Conservation (phyloP, 352 stramenopile genomes). For the Thalassiosira sp. region DNA sequence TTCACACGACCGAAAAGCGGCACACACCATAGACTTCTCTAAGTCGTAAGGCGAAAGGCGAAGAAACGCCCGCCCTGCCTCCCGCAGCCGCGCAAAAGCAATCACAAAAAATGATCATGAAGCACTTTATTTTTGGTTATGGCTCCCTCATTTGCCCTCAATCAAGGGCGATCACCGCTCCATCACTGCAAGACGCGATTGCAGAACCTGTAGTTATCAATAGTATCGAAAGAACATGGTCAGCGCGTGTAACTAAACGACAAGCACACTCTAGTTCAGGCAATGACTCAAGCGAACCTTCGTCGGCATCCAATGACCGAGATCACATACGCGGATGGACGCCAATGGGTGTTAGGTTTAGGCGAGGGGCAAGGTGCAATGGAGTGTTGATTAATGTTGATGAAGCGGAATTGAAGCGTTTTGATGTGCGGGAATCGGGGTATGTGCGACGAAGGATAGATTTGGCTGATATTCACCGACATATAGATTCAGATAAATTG, state of each 20-base stretch:
- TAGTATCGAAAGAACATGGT: conserved; percentile 57
- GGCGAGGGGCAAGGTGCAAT: conserved; percentile 39
- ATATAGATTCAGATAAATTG: conserved; percentile 18
- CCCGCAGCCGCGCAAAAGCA: too few relatives aligned
- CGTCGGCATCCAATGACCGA: not conserved
- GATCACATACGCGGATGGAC: conserved; percentile 38
- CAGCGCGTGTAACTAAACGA: conserved; percentile 22
- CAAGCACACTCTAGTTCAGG: not conserved
- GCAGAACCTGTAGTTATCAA: conserved; percentile 51
- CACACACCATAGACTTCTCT: too few relatives aligned
- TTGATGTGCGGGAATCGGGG: conserved; percentile 63
- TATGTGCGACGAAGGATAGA: conserved; percentile 58
- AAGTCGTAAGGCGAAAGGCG: too few relatives aligned
- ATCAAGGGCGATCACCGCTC: conserved; percentile 54
- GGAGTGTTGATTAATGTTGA: conserved; percentile 61
- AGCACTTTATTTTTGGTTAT: conserved; percentile 72
- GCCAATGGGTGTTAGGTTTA: conserved; percentile 34
- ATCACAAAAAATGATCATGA: conserved; percentile 10
- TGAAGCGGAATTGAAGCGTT: conserved; percentile 52
- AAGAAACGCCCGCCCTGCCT: too few relatives aligned
- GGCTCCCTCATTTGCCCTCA: conserved; percentile 70
- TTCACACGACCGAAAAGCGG: too few relatives aligned
- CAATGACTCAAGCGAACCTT: not conserved
- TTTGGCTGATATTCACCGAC: conserved; percentile 32
- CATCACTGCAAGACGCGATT: conserved; percentile 26